A percentile compares a stretch with the other conserved stretches of the same genome.
These are phyloP conservation scores for Prosopis cineraria DNA, from an alignment of 306 rosid species.

Conservation along the genomic window DNA sequence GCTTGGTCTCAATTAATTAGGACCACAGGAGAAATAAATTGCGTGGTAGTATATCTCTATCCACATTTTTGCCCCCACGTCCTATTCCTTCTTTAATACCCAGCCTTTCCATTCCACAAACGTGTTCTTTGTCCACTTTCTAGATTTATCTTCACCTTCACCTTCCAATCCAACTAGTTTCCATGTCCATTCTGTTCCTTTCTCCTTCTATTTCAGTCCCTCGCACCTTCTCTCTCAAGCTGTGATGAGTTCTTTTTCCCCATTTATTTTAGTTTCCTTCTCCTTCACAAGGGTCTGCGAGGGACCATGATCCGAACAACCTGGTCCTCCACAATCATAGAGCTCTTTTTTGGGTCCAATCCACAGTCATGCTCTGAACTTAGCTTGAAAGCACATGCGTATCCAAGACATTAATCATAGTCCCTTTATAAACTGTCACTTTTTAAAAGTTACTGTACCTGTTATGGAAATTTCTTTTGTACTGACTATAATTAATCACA, in stretches of 20 bases:
- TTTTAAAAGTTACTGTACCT: not conserved
- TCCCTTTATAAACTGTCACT: not conserved
- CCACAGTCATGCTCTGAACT: constrained; percentile 5
- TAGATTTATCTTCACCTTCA: not conserved
- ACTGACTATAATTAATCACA: not conserved
- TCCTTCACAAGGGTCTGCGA: not conserved
- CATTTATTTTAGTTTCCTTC: not conserved
- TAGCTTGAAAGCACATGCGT: constrained; percentile 11
- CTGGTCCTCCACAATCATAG: constrained; percentile 19
- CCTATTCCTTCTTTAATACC: not conserved
- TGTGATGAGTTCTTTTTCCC: not conserved
- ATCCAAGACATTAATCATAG: not conserved
- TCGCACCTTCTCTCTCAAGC: not conserved
- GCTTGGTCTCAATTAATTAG: not conserved
- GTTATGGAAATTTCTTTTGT: not conserved
- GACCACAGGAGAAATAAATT: not conserved
- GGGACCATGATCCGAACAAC: constrained; percentile 10
- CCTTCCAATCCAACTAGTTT: not conserved
- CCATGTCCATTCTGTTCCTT: not conserved
- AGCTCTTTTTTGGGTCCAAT: not conserved
- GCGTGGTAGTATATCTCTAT: not conserved
- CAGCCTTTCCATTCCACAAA: not conserved
- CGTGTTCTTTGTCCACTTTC: not conserved
- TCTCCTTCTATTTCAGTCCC: not conserved
- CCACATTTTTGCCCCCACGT: not conserved